A percentile compares a stretch with the other conserved stretches of the same genome.
Conservation (phyloP, 2,329 filamentous ascomycete species). For the Juglanconis juglandina region DNA sequence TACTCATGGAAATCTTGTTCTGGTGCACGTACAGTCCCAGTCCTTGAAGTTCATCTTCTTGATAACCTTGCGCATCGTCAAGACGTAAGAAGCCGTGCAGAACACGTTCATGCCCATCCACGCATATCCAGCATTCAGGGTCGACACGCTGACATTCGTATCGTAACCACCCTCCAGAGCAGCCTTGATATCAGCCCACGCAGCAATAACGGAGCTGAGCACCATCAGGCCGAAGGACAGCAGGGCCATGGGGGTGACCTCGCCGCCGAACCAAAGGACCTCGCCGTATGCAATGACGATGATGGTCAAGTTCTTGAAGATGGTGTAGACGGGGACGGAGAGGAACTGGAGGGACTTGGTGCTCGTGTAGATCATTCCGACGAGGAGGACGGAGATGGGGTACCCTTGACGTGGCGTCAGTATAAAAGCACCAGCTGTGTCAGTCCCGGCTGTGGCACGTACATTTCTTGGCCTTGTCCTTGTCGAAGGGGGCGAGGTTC, state of each 20-base stretch:
- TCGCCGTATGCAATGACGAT: slow-evolving; percentile 98
- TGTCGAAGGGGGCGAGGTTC: slow-evolving; percentile 76
- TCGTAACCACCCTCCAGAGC: slow-evolving; percentile 63
- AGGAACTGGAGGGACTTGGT: slow-evolving; percentile 95
- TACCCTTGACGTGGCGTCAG: slow-evolving; percentile 63
- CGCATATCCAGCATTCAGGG: slow-evolving; percentile 88
- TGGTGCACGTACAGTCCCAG: slow-evolving; percentile 79
- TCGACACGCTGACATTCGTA: slow-evolving; percentile 69
- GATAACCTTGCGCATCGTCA: slow-evolving; percentile 96
- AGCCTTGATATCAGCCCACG: slow-evolving; percentile 94
- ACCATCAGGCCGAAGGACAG: slow-evolving; percentile 98
- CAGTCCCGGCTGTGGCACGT: slow-evolving; percentile 31
- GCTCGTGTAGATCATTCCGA: slow-evolving; percentile 98
- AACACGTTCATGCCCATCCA: slow-evolving; percentile 99
- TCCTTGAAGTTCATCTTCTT: slow-evolving; percentile 99
- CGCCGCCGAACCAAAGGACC: slow-evolving; percentile 96
- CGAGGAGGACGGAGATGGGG: slow-evolving; percentile 88
- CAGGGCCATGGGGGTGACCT: slow-evolving; percentile 79
- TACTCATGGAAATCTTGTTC: slow-evolving; percentile 17
- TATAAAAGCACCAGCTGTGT: background rate
- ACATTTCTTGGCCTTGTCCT: slow-evolving; percentile 91
- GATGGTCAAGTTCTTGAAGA: slow-evolving; percentile 99
- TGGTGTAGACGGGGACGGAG: slow-evolving; percentile 97
- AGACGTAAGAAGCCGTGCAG: slow-evolving; percentile 83
- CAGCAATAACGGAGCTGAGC: slow-evolving; percentile 86